Evolutionary conservation across 2,329 filamentous ascomycete species (phyloP).

Genomic region (Stromatinia cepivora): DNA sequence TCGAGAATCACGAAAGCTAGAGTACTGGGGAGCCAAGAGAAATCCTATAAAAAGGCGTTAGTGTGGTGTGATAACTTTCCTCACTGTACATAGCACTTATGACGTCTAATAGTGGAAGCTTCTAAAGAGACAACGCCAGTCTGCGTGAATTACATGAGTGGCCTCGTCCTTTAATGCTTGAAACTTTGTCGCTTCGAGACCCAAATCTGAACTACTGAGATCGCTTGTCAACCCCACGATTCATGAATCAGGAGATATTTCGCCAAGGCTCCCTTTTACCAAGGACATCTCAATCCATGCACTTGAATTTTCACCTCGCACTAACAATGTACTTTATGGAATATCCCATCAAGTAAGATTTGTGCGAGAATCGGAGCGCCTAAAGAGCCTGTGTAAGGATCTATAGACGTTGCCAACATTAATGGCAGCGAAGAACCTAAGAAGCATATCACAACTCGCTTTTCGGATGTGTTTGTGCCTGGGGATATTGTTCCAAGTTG

Average conservation of each 20-base stretch:
- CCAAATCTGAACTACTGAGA: slow-evolving; percentile 45
- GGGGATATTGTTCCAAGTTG: slow-evolving; percentile 34
- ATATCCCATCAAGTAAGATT: slow-evolving; percentile 56
- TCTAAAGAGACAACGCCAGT: no score
- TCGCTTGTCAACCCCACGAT: slow-evolving; percentile 45
- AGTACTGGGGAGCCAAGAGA: no score
- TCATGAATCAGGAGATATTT: slow-evolving; percentile 38
- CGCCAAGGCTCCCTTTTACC: slow-evolving; percentile 40
- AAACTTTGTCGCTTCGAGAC: slow-evolving; percentile 40
- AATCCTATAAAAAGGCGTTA: no score
- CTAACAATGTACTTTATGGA: slow-evolving; percentile 54
- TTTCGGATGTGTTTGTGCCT: not conserved
- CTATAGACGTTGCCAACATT: slow-evolving; percentile 26
- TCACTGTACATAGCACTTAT: no score
- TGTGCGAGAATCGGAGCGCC: slow-evolving; percentile 60
- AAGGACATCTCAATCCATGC: slow-evolving; percentile 42
- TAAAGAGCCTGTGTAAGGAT: slow-evolving; percentile 65
- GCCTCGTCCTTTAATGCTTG: slow-evolving; percentile 39
- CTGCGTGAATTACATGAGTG: slow-evolving; percentile 50
- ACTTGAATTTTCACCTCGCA: slow-evolving; percentile 44
- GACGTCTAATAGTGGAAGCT: no score
- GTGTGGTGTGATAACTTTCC: no score
- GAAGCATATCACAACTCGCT: not conserved
- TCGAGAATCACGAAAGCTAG: no score
- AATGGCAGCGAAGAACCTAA: not conserved